phyloP scores from a whole-genome alignment of 1,284 basidiomycete species.

The Sporisorium reilianum region DNA sequence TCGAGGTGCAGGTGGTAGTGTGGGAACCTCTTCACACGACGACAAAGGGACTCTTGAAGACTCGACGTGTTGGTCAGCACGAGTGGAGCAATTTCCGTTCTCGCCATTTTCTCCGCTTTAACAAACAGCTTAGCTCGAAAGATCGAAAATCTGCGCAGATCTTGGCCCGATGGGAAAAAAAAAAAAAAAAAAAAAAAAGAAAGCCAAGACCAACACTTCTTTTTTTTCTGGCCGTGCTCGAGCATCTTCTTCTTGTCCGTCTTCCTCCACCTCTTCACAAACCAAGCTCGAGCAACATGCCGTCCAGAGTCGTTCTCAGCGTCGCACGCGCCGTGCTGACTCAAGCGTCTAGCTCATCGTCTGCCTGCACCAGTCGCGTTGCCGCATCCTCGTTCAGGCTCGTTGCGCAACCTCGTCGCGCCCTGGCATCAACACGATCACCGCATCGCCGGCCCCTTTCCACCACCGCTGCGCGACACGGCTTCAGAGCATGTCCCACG shows the following conservation, averaged over 20 bases:
- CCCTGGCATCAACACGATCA: background rate
- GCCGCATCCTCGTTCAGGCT: background rate
- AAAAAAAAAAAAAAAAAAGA: background rate
- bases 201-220: background rate
- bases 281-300: conserved; percentile 11
- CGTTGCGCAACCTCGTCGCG: background rate
- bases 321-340: background rate
- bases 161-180: background rate
- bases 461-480: background rate
- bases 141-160: background rate
- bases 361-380: background rate
- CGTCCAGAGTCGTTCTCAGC: conserved; percentile 1
- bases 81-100: background rate
- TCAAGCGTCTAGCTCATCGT: conserved; percentile 9
- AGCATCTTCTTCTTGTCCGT: background rate
- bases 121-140: background rate
- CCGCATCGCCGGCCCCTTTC: conserved; percentile 12
- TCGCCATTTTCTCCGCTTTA: background rate
- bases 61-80: background rate
- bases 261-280: background rate
- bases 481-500: background rate
- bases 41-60: background rate
- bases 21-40: background rate
- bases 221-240: background rate
- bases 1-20: conserved; percentile 1